Evolutionary conservation across 768 basidiomycete genomes (phyloP), one percentile per base, ranked within the genome.

Genomic region (Lentinus tigrinus): DNA sequence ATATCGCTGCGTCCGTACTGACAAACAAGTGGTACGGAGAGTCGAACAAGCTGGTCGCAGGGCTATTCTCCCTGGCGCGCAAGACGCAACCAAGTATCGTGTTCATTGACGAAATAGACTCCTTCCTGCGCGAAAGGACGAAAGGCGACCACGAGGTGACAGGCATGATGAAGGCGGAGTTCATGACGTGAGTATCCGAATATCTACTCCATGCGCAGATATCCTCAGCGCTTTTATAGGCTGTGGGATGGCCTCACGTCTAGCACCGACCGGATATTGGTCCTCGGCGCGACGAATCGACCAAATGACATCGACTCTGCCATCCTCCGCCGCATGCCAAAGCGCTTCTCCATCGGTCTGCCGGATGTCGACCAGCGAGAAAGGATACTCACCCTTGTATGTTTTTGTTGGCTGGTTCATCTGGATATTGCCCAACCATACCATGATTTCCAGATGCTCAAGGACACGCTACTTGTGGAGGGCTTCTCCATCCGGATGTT

Each of bases 61-160:
- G 89, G 1, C 74, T 98, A 44, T 98, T 99, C 76, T 91, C 92
- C 49, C 85, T 99, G 21, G 97, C 97, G 24, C 78, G 87, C 49
- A 98, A 98, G 75, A 84, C 91, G 2, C 93, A 98, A 67, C 97
- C 97, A 0, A 83, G 88, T 57, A 98, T 99, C 69, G 95, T 99
- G 63, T 99, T 99, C 73, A 97, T 98, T 67, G 96, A 99, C 70
- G 97, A 98, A 74, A 98, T 99, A 63, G 96, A 99, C 67, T 93
- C 91, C 1, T 93, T 99, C 72, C 74, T 99, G 70, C 80, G 95
- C 54, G 92, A 96, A 70, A 80, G 97, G 60, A 85, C 87, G 26
- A 83, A 85, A 55, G 87, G 88, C 10, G 96, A 98, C 67, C 97
- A 99, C 70, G 97, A 99, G 67, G 96, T 94, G 51, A 98, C 95